phyloP scores from a whole-genome alignment of 305 asterid species.

The Fraxinus sp. region DNA sequence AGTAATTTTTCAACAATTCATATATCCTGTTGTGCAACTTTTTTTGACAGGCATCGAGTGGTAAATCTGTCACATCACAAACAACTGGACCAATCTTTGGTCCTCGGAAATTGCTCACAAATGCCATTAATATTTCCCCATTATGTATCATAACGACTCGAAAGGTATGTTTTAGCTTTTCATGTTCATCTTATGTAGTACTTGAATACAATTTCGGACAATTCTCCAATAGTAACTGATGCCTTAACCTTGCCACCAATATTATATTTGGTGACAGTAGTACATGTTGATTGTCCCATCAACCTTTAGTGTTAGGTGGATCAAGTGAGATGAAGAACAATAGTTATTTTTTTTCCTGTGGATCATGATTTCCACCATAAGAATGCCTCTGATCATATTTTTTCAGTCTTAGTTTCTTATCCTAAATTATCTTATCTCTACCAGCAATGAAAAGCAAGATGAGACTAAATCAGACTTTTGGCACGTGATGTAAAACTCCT shows the following conservation, averaged over 20 bases:
- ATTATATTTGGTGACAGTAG: background rate
- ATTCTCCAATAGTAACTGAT: background rate
- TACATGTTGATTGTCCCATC: constrained; percentile 6
- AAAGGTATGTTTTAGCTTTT: constrained; percentile 48
- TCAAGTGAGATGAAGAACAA: constrained; percentile 1
- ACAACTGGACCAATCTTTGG: constrained; percentile 26
- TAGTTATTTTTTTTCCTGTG: background rate
- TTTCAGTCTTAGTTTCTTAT: background rate
- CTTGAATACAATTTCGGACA: background rate
- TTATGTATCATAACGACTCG: constrained; percentile 24
- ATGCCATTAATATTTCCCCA: constrained; percentile 19
- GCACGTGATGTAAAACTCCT: background rate
- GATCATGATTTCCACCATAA: constrained; percentile 16
- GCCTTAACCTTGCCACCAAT: background rate
- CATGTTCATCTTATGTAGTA: constrained; percentile 12
- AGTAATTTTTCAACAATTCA: background rate
- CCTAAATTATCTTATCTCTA: background rate
- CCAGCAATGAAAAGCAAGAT: constrained; percentile 7
- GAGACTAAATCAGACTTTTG: background rate
- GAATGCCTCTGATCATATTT: background rate
- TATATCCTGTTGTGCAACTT: constrained; percentile 21
- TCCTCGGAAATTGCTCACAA: constrained; percentile 26
- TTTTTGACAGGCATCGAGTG: constrained; percentile 40
- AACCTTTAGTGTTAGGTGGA: background rate
- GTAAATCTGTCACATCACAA: constrained; percentile 29